These are phyloP conservation scores for Neurospora tetraspora DNA, from an alignment of 495 filamentous ascomycete species.

Conservation along the genomic window DNA sequence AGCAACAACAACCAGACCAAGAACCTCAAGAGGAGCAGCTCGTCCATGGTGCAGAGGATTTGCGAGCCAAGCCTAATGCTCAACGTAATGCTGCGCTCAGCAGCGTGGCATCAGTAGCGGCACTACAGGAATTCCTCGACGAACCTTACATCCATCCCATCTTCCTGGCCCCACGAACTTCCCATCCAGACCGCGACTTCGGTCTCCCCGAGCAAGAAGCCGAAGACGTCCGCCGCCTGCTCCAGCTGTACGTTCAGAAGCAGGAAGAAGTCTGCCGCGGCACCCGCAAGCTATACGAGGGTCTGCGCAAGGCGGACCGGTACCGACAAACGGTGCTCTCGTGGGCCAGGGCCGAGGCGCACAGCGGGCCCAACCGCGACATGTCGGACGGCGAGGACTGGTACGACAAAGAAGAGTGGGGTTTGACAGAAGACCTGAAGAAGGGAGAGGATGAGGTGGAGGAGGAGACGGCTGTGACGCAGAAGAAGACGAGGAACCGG, in stretches of 20 bases:
- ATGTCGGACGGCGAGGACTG: constrained; percentile 93
- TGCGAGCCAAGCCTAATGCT: background rate
- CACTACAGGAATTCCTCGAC: constrained; percentile 24
- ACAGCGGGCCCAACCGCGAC: constrained; percentile 56
- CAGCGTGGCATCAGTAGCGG: constrained; percentile 29
- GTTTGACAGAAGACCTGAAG: constrained; percentile 70
- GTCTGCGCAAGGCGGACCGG: constrained; percentile 65
- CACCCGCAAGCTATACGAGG: constrained; percentile 62
- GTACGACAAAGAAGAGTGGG: constrained; percentile 89
- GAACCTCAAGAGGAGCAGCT: background rate
- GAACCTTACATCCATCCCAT: constrained; percentile 65
- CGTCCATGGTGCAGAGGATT: background rate
- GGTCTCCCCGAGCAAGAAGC: constrained; percentile 75
- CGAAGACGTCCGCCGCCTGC: constrained; percentile 73
- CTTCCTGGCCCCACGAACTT: constrained; percentile 62
- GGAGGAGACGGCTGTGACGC: constrained; percentile 59
- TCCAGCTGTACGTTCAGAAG: constrained; percentile 84
- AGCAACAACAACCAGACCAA: background rate
- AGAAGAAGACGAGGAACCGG: constrained; percentile 65
- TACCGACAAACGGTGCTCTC: constrained; percentile 70
- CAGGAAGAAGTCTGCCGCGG: constrained; percentile 90
- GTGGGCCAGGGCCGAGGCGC: constrained; percentile 82
- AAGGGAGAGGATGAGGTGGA: constrained; percentile 92
- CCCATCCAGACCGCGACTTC: constrained; percentile 66
- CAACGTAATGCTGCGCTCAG: constrained; percentile 10